A percentile compares a stretch with the other conserved stretches of the same genome.
Conservation (phyloP, 805 yeast species). For the Phaffomyces opuntiae region DNA sequence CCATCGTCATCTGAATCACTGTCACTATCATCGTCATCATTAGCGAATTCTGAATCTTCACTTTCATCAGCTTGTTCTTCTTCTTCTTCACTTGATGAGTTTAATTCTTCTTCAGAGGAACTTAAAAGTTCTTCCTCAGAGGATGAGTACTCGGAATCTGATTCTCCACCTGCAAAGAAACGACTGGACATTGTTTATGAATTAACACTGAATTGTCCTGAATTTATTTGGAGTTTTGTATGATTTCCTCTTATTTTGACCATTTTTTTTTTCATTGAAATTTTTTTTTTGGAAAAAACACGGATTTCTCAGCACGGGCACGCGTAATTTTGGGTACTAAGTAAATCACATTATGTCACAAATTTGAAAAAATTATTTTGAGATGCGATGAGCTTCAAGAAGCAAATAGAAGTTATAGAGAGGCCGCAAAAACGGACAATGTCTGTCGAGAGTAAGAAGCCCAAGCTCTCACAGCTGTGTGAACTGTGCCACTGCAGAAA, state of each 20-base stretch:
- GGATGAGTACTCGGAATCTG: constrained; percentile 37
- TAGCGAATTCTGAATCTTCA: constrained; percentile 31
- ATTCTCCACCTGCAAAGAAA: constrained; percentile 61
- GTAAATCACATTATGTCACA: no score
- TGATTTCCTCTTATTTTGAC: constrained; percentile 5
- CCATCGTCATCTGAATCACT: constrained; percentile 38
- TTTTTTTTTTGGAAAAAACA: no score
- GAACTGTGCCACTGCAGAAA: constrained; percentile 78
- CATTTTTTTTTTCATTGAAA: constrained; percentile 12
- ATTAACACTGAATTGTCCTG: not conserved
- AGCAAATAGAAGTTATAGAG: not conserved
- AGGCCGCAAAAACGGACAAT: not conserved
- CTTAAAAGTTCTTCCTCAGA: constrained; percentile 38
- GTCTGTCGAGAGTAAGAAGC: constrained; percentile 7
- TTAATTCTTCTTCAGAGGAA: constrained; percentile 31
- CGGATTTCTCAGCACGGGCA: not conserved
- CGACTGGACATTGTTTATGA: constrained; percentile 59
- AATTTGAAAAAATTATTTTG: no score
- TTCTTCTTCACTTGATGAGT: constrained; percentile 25
- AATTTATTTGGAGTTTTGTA: no score
- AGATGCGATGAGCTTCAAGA: constrained; percentile 1
- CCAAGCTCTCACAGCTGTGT: constrained; percentile 47
- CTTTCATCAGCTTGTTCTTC: constrained; percentile 21
- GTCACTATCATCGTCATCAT: constrained; percentile 25
- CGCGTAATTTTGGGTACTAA: constrained; percentile 14